Evolutionary conservation across 2,329 filamentous ascomycete genomes (phyloP).

Genomic region (Coniochaeta ligniaria): DNA sequence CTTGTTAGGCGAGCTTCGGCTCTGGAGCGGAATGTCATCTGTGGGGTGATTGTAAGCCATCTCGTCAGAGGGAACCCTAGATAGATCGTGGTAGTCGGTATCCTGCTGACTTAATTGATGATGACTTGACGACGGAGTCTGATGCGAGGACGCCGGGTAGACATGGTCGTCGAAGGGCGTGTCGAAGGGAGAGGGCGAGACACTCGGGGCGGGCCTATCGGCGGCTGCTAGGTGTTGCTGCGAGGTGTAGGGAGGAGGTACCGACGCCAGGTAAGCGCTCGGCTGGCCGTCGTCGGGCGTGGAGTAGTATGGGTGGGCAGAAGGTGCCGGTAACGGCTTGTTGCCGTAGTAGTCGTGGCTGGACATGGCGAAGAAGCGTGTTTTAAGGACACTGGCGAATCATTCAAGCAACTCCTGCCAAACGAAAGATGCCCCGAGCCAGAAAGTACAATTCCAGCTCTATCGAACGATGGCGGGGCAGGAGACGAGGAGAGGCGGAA

Average conservation of each 20-base stretch:
- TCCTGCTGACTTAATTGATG: slow-evolving; percentile 42
- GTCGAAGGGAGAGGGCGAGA: slow-evolving; percentile 42
- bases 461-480: not conserved
- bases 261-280: not conserved
- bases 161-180: slow-evolving; percentile 62
- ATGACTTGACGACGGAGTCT: slow-evolving; percentile 25
- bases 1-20: slow-evolving; percentile 23
- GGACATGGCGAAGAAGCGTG: slow-evolving; percentile 36
- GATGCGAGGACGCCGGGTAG: slow-evolving; percentile 47
- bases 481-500: not conserved
- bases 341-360: slow-evolving; percentile 57
- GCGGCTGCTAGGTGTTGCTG: slow-evolving; percentile 23
- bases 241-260: slow-evolving; percentile 19
- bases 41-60: slow-evolving; percentile 23
- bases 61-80: slow-evolving; percentile 28
- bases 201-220: slow-evolving; percentile 13
- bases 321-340: slow-evolving; percentile 32
- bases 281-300: slow-evolving; percentile 12
- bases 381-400: not conserved
- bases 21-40: slow-evolving; percentile 52
- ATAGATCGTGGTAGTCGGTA: slow-evolving; percentile 48
- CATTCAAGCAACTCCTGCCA: not conserved
- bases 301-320: slow-evolving; percentile 26
- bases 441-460: not conserved
- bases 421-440: not conserved